Evolutionary conservation across 305 asterid species (phyloP), one percentile per base, ranked within the genome.

Genomic region (Salvia sclarea): DNA sequence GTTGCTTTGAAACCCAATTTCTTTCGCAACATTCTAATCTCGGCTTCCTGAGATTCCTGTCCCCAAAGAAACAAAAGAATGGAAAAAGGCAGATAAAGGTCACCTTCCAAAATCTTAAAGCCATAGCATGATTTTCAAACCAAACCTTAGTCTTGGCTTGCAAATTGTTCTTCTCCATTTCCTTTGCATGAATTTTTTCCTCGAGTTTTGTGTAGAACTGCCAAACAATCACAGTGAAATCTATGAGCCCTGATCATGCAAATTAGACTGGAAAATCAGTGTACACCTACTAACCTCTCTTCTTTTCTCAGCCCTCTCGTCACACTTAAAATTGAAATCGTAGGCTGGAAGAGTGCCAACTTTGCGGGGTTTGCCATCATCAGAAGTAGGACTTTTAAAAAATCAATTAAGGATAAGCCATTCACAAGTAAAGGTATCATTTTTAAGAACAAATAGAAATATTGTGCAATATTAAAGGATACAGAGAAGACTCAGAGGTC

Each of bases 261-360:
- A 3, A 44, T 30, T 77, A 61, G 33, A 55, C 25, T 16, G 49
- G 22, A 64, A 47, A 45, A 25, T 13, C 37, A n/a, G 70, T 52
- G 44, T 8, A 64, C 33, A 38, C 54, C 74, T 48, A 45, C 86
- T 70, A 58, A 91, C 98, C 95, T 91, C 95, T 80, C 77, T 84
- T 75, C 98, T 81, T 75, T 82, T 91, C 86, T 89, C 96, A 67
- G 98, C 98, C 79, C 98, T 82, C 82, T 91, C 96, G 71, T 89
- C 73, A 67, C 96, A 91, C 83, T 73, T 89, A 79, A 91, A 91
- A 72, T 85, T 91, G 83, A 89, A 86, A 68, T 80, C 73, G 72
- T 91, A 91, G 61, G 81, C 71, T 7, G 97, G 97, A 82, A 86
- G 93, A 74, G 84, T 53, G 70, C 93, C 91, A 79, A 79, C 37